Conservation (phyloP, 2,329 filamentous ascomycete genomes). For the Trichoderma brevicompactum region DNA sequence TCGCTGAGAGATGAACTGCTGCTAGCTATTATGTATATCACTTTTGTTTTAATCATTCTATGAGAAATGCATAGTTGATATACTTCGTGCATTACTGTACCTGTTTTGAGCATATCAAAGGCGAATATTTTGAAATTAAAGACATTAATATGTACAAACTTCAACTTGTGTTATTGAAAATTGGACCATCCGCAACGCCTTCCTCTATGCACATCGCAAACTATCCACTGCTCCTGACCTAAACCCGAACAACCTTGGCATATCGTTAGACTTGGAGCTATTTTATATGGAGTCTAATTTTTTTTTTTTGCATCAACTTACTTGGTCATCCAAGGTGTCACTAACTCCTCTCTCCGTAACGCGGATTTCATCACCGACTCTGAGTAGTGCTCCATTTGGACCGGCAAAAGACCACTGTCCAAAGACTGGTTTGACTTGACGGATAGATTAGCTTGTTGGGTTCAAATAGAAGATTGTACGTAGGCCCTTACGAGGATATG, state of each 20-base stretch:
- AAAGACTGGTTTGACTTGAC: slow-evolving; percentile 33
- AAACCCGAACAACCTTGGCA: background rate
- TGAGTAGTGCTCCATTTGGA: slow-evolving; percentile 30
- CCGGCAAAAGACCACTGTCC: slow-evolving; percentile 32
- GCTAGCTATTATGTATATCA: background rate
- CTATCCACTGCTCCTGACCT: background rate
- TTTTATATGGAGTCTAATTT: background rate
- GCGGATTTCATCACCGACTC: slow-evolving; percentile 36
- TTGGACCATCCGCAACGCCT: background rate
- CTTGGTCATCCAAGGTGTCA: background rate
- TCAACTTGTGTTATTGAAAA: background rate
- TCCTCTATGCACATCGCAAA: background rate
- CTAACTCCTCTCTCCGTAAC: slow-evolving; percentile 25
- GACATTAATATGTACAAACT: background rate
- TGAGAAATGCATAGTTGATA: background rate
- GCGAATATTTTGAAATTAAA: background rate
- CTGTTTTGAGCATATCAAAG: background rate
- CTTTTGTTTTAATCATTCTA: background rate
- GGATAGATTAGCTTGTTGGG: background rate
- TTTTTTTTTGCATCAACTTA: background rate
- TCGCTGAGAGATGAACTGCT: background rate
- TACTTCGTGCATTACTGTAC: background rate
- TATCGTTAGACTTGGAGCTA: background rate
- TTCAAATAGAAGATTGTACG: background rate
- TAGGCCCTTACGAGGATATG: slow-evolving; percentile 30